These are phyloP conservation scores for Lichtheimia corymbifera DNA, from an alignment of 371 early-diverging fungal species.

Conservation along the genomic window DNA sequence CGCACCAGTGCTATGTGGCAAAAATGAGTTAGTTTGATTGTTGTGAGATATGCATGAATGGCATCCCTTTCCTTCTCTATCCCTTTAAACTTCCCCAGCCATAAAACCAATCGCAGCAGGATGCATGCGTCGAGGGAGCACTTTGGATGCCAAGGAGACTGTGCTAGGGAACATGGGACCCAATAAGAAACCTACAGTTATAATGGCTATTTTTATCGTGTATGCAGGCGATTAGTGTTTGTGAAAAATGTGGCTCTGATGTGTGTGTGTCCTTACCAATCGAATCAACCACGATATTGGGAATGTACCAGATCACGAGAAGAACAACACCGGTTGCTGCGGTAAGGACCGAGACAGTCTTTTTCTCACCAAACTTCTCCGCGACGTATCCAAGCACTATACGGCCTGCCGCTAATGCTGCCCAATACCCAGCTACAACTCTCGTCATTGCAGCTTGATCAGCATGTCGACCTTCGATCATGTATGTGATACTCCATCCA, in stretches of 20 bases:
- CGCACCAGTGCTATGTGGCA: constrained; percentile 25
- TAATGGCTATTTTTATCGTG: constrained; percentile 12
- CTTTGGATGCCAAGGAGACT: constrained; percentile 30
- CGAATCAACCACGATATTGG: constrained; percentile 18
- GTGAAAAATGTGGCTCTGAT: neutral
- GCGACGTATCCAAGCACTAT: constrained; percentile 31
- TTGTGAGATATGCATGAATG: neutral
- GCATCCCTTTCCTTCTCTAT: neutral
- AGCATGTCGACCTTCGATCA: constrained; percentile 26
- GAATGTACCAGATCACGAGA: constrained; percentile 13
- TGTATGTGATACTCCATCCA: constrained; percentile 33
- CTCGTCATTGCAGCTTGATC: constrained; percentile 23
- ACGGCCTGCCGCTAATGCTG: constrained; percentile 30
- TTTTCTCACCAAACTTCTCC: constrained; percentile 30
- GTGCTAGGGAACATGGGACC: constrained; percentile 41
- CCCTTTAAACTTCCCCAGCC: constrained; percentile 22
- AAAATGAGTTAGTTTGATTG: neutral
- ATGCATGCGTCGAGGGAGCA: constrained; percentile 27
- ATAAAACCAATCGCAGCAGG: constrained; percentile 38
- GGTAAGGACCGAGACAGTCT: constrained; percentile 21
- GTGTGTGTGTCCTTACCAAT: constrained; percentile 15
- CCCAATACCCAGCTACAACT: constrained; percentile 40
- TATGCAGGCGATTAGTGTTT: neutral
- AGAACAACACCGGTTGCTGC: constrained; percentile 12
- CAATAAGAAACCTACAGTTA: constrained; percentile 22